A percentile compares a stretch with the other conserved stretches of the same genome.
phyloP scores from a whole-genome alignment of 352 stramenopile species.

The Heterotrichella gracilis region DNA sequence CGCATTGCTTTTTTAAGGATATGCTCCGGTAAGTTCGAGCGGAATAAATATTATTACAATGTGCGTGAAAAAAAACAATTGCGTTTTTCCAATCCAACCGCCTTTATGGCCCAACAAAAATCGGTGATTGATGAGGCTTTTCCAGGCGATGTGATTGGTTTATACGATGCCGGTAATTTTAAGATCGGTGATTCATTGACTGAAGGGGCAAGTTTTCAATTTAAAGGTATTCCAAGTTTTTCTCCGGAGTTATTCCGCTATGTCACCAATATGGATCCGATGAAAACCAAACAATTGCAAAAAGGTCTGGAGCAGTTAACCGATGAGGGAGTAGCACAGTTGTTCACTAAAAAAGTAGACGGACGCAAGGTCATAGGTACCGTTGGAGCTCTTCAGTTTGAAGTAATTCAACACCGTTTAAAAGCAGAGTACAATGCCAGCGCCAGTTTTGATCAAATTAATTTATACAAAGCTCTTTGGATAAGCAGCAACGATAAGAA shows the following conservation, averaged over 20 bases:
- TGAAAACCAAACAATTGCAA: not conserved
- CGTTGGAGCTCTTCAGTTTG: not conserved
- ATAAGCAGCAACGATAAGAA: not conserved
- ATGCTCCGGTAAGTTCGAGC: constrained; percentile 33
- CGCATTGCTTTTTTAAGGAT: constrained; percentile 39
- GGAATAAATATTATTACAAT: not conserved
- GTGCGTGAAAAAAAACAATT: not conserved
- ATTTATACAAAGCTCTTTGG: not conserved
- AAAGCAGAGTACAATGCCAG: not conserved
- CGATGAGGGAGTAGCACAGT: not conserved
- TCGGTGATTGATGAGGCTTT: constrained; percentile 32
- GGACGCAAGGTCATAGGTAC: not conserved
- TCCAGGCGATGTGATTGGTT: constrained; percentile 40
- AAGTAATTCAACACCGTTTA: not conserved
- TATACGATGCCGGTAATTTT: constrained; percentile 44
- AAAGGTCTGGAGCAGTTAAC: not conserved
- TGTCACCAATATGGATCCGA: not conserved
- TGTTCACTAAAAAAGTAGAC: not conserved
- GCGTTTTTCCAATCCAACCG: not conserved
- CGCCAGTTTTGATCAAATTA: not conserved
- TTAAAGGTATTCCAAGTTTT: not conserved
- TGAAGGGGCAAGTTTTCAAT: not conserved
- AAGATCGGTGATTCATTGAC: constrained; percentile 33
- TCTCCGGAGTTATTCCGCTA: not conserved
- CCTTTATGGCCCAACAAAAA: not conserved